These are phyloP conservation scores for Fusarium solani-melongenae DNA, from an alignment of 2,329 filamentous ascomycete genomes.

Conservation along the genomic window DNA sequence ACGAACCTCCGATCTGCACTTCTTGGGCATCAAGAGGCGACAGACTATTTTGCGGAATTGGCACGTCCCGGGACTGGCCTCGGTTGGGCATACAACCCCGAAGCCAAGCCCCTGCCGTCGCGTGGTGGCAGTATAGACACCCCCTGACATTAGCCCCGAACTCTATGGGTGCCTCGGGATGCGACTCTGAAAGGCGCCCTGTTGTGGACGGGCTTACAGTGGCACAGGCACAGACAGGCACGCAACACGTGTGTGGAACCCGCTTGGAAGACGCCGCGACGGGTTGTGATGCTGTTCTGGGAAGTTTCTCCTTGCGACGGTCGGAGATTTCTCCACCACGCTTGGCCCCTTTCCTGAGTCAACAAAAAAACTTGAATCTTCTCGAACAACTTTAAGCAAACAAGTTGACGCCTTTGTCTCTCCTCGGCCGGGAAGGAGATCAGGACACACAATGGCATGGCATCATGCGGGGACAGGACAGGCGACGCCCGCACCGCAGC, in stretches of 20 bases:
- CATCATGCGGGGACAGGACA: neutral
- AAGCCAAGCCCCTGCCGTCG: neutral
- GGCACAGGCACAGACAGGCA: neutral
- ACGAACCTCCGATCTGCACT: constrained; percentile 6
- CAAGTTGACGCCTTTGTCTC: neutral
- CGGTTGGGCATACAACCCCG: constrained; percentile 4
- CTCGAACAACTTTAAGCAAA: neutral
- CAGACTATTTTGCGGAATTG: constrained; percentile 13
- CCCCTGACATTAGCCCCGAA: constrained; percentile 10
- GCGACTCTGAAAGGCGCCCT: neutral
- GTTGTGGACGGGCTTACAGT: neutral
- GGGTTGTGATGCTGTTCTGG: constrained; percentile 12
- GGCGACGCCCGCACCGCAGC: neutral
- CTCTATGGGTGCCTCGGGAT: neutral
- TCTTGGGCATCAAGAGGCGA: constrained; percentile 20
- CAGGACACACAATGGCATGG: neutral
- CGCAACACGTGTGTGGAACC: neutral
- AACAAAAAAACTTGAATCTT: neutral
- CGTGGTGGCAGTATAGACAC: neutral
- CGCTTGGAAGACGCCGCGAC: neutral
- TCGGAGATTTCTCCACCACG: constrained; percentile 3
- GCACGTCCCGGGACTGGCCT: neutral
- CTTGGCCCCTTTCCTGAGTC: neutral
- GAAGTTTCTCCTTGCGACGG: constrained; percentile 4
- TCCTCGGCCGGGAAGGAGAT: neutral